Percentiles rank a stretch among this genome's conserved stretches.
Evolutionary conservation across 257 asterid genomes (phyloP).

Genomic region (Catharanthus roseus): DNA sequence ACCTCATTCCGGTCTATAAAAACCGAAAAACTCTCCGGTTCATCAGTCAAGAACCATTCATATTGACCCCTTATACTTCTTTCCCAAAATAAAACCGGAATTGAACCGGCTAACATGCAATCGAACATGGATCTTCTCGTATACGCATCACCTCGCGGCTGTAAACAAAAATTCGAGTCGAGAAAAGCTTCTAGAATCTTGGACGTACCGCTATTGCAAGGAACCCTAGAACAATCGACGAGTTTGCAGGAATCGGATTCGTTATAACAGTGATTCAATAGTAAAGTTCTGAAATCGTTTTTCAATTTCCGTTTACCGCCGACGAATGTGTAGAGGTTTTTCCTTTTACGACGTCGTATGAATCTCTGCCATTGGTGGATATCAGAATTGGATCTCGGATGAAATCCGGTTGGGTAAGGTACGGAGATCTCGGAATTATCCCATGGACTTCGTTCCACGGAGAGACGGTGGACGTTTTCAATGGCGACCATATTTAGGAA

Average conservation of each 20-base stretch:
- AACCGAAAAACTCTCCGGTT: constrained; percentile 28
- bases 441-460: constrained; percentile 64
- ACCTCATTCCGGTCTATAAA: constrained; percentile 55
- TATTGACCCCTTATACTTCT: constrained; percentile 5
- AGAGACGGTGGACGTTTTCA: constrained; percentile 50
- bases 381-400: constrained; percentile 49
- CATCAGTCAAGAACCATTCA: neutral
- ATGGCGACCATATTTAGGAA: constrained; percentile 62
- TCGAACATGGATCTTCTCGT: constrained; percentile 67
- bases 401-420: constrained; percentile 92
- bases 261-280: constrained; percentile 36
- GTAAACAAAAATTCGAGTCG: constrained; percentile 65
- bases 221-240: constrained; percentile 55
- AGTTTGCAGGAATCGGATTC: constrained; percentile 40
- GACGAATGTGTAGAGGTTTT: constrained; percentile 48
- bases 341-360: constrained; percentile 36
- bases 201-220: constrained; percentile 40
- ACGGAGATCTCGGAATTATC: constrained; percentile 65
- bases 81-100: constrained; percentile 19
- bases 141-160: constrained; percentile 68
- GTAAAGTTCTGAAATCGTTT: constrained; percentile 44
- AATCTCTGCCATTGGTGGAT: constrained; percentile 52
- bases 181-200: constrained; percentile 35
- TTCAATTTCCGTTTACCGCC: constrained; percentile 40
- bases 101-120: constrained; percentile 76